Base-by-base conservation (phyloP, 108 stramenopile species). In the Mediolabrus comicus region DNA sequence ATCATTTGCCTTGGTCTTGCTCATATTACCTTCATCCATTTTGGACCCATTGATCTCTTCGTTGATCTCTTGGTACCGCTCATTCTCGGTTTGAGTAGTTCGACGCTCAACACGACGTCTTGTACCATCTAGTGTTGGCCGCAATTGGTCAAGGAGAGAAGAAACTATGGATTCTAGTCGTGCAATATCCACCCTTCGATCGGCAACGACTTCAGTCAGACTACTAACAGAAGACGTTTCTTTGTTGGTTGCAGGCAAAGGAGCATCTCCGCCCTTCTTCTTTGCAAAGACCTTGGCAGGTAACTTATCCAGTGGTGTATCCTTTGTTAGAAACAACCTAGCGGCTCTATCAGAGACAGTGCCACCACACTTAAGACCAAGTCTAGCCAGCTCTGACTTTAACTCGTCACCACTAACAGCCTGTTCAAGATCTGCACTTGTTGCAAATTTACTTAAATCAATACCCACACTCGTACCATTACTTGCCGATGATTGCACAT, bases 311-410 rank as follows among this genome's bases (percentile, higher is more conserved):
- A 88, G 54, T 17, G 83, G 75, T 29, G 87, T 93, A 65, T 96
- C 95, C 69, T 95, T 96, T 33, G 95, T 87, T 39, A 93, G 41
- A 53, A 96, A 94, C 24, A 99, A 77, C 32, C 98, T 77, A 36
- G 94, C 88, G 4, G 97, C 97, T 53, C 98, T 80, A 72, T 98
- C 92, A 38, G 75, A 39, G 30, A 86, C 67, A 1, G 94, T 95
- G 0, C 98, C 98, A 26, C 98, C 98, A 80, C 95, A 97, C 87
- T 99, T 99, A 26, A 98, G 68, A 29, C 96, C 97, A 57, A 96
- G 72, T 22, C 94, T 86, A 52, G 85, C 70, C 27, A 99, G 76
- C 51, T 92, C 96, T 12, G 81, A 84, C 79, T 97, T 98, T 53
- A 98, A 68, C 31, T 75, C 67, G 62, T 96, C 95, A 27, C 84